Evolutionary conservation across 2,329 filamentous ascomycete genomes (phyloP).

Genomic region (Microsporum canis): DNA sequence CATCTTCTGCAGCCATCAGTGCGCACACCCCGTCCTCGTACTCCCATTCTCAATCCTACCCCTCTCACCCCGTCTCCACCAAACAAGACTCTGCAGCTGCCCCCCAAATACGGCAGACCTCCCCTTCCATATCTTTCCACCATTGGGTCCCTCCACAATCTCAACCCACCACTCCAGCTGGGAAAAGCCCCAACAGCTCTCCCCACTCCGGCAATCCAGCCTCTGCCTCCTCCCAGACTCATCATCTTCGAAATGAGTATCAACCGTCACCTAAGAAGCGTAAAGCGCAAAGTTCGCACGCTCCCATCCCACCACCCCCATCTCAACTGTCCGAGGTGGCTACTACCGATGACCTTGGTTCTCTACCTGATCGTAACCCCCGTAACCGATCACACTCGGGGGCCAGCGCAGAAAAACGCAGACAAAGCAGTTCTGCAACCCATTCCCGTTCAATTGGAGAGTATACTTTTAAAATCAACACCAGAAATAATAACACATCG

Average conservation of each 20-base stretch:
- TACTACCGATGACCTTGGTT: not conserved
- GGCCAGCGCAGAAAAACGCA: not conserved
- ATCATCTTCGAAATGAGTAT: conserved; percentile 45
- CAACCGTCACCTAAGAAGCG: conserved; percentile 75
- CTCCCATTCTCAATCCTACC: conserved; percentile 19
- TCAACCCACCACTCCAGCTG: conserved; percentile 62
- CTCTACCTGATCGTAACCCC: not conserved
- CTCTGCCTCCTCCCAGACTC: conserved; percentile 19
- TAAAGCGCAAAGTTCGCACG: conserved; percentile 53
- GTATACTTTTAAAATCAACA: not conserved
- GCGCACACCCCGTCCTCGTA: conserved; percentile 14
- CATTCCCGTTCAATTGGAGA: not conserved
- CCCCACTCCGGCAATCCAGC: conserved; percentile 35
- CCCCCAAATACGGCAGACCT: conserved; percentile 21
- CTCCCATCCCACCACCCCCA: conserved; percentile 41
- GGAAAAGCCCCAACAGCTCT: conserved; percentile 50
- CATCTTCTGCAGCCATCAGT: conserved; percentile 14
- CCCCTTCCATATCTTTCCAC: conserved; percentile 73
- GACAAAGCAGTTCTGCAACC: not conserved
- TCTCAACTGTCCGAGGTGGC: conserved; percentile 35
- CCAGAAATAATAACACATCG: not conserved
- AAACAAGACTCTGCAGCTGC: conserved; percentile 19
- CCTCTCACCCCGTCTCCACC: conserved; percentile 1
- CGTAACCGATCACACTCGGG: conserved; percentile 1
- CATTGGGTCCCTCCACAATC: conserved; percentile 76